phyloP scores from a whole-genome alignment of 371 early-diverging fungal genomes.

The Smittium culicis region DNA sequence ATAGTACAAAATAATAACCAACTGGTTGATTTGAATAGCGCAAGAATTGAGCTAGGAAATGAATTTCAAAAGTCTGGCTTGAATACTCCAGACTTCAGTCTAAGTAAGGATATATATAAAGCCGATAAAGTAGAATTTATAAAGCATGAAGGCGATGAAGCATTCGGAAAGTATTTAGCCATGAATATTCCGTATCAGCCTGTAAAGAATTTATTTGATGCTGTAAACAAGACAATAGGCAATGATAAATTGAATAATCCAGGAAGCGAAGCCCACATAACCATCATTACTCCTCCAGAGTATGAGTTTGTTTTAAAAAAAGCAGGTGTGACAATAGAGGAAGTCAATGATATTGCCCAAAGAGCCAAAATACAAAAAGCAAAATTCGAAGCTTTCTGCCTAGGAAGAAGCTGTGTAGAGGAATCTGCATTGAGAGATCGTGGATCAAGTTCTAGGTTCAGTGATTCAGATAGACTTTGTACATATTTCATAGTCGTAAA shows the following conservation, averaged over 20 bases:
- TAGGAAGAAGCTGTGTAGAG: conserved; percentile 56
- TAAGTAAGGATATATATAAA: no score
- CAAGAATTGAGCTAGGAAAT: no score
- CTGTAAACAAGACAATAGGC: not conserved
- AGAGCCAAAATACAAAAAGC: conserved; percentile 39
- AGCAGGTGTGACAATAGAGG: conserved; percentile 51
- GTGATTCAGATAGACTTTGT: conserved; percentile 11
- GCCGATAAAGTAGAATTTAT: no score
- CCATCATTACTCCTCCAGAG: conserved; percentile 62
- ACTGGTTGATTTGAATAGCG: no score
- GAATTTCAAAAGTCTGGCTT: no score
- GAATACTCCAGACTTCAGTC: no score
- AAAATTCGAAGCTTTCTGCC: conserved; percentile 40
- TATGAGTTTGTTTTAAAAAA: conserved; percentile 38
- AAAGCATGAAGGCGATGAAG: not conserved
- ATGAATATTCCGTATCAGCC: not conserved
- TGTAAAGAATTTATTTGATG: not conserved
- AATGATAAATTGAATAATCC: not conserved
- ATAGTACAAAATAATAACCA: no score
- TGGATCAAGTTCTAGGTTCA: conserved; percentile 16
- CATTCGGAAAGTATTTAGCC: not conserved
- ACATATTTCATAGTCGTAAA: conserved; percentile 27
- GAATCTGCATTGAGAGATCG: no score
- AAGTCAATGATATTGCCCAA: conserved; percentile 46
- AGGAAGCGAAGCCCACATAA: conserved; percentile 57